Base-by-base conservation (phyloP, 768 basidiomycete species). In the Psilocybe subaeruginosa region DNA sequence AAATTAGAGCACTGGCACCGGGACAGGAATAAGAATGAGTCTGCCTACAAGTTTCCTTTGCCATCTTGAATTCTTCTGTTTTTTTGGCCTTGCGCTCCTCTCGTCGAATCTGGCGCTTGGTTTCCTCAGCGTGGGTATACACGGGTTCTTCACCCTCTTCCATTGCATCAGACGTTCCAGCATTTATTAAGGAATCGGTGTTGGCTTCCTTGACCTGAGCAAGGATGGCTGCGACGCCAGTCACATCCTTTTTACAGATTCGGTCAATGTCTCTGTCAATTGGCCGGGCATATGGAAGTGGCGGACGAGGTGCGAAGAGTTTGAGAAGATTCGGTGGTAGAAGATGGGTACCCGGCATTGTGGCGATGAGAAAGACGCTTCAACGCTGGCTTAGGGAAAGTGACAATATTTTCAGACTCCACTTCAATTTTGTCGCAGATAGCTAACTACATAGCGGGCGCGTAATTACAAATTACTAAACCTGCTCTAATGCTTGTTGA, bases 301-400 rank as follows among this genome's bases (percentile, higher is more conserved):
- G 92, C 1, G 97, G 94, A 6, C 97, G 88, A 3, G 97, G 95
- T 0, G 94, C 90, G 74, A 99, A 99, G 66, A 99, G 90, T 73
- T 97, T 95, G 74, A 99, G 88, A 55, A 99, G 86, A 76, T 98
- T 97, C 3, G 95, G 95, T 3, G 97, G 97, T 23, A 99, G 85
- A 23, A 96, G 82, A 77, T 96, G 93, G 3, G 93, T 95, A 51
- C 91, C 91, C 45, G 84, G 83, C 83, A 84, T 84, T 41, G 60
- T 67, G 52, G 66, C 47, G 50, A 51, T 37, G 60, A 46, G 54
- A 55, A 49, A 51, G 60, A 54, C 37, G 56, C n/a, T 33, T 35
- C 31, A 31, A 48, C 19, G 55, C 55, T 56, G 43, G 55, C 46
- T 37, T 23, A 16, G n/a, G 55, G 35, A 31, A 30, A 48, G 33